These are phyloP conservation scores for Magnusiomyces suaveolens DNA, from an alignment of 1,139 yeast species.

Conservation along the genomic window DNA sequence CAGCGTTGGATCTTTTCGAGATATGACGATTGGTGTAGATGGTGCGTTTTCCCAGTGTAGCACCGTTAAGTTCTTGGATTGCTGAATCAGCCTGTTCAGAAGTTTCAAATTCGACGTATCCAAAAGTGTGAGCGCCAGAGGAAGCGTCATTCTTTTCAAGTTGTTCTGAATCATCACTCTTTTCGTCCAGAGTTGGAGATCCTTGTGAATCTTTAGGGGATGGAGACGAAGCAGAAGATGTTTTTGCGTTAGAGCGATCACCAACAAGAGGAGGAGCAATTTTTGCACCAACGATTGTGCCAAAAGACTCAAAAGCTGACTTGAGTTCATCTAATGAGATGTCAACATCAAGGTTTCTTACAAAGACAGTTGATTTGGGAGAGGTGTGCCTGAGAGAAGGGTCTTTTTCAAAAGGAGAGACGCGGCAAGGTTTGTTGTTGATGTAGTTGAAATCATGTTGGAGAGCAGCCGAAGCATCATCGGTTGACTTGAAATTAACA, in stretches of 20 bases:
- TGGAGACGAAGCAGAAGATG: too few relatives aligned
- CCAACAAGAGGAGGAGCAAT: slow-evolving; percentile 68
- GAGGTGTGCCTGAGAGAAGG: slow-evolving; percentile 60
- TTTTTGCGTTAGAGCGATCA: slow-evolving; percentile 10
- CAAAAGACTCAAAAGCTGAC: slow-evolving; percentile 78
- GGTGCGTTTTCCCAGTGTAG: slow-evolving; percentile 75
- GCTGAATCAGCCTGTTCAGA: slow-evolving; percentile 76
- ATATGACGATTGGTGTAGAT: slow-evolving; percentile 84
- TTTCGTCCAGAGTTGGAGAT: too few relatives aligned
- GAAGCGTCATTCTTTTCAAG: too few relatives aligned
- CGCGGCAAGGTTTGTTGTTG: slow-evolving; percentile 82
- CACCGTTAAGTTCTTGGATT: slow-evolving; percentile 80
- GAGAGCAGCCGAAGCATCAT: slow-evolving; percentile 75
- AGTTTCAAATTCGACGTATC: slow-evolving; percentile 85
- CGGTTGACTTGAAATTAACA: slow-evolving; percentile 72
- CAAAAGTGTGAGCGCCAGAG: slow-evolving; percentile 74
- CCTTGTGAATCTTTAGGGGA: too few relatives aligned
- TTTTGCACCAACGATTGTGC: slow-evolving; percentile 80
- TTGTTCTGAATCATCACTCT: too few relatives aligned
- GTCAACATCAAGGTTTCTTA: slow-evolving; percentile 77
- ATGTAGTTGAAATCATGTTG: slow-evolving; percentile 71
- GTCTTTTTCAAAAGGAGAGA: slow-evolving; percentile 91
- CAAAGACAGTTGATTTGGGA: slow-evolving; percentile 54
- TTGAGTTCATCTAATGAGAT: slow-evolving; percentile 72
- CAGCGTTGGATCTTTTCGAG: slow-evolving; percentile 42